These are phyloP conservation scores for Buxus sempervirens DNA, from an alignment of 164 flowering plant species.

Conservation along the genomic window DNA sequence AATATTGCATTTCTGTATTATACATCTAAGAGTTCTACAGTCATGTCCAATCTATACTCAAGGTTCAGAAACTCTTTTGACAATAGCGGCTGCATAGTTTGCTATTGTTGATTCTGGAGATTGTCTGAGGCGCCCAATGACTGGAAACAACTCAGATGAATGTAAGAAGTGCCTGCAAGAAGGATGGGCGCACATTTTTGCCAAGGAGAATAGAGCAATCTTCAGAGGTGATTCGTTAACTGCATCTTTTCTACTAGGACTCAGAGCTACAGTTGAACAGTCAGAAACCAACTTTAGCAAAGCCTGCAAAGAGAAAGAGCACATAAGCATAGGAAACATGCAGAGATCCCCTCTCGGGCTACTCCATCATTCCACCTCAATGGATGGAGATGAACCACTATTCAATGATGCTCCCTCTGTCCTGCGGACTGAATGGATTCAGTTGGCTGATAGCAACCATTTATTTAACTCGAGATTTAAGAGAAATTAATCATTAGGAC, in stretches of 20 bases:
- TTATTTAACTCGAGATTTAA: too few species aligned
- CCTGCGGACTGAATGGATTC: too few species aligned
- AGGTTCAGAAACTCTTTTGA: conserved; percentile 47
- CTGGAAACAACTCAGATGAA: conserved; percentile 68
- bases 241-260: conserved; percentile 70
- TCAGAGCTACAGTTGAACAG: conserved; percentile 64
- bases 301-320: conserved; percentile 50
- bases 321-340: too few species aligned
- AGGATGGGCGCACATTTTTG: conserved; percentile 74
- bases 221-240: conserved; percentile 84
- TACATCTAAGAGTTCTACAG: too few species aligned
- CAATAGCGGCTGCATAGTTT: conserved; percentile 63
- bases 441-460: too few species aligned
- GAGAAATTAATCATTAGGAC: too few species aligned
- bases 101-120: conserved; percentile 80
- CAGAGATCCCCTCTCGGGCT: too few species aligned
- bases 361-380: too few species aligned
- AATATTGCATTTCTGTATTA: too few species aligned
- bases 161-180: conserved; percentile 68
- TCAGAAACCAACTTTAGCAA: conserved; percentile 76
- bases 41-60: conserved; percentile 9
- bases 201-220: conserved; percentile 87
- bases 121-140: conserved; percentile 60
- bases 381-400: too few species aligned
- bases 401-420: too few species aligned